Percentiles rank a stretch among this genome's conserved stretches.
These are phyloP conservation scores for Chaetoscypha palmicola DNA, from an alignment of 2,329 filamentous ascomycete genomes.

Conservation along the genomic window DNA sequence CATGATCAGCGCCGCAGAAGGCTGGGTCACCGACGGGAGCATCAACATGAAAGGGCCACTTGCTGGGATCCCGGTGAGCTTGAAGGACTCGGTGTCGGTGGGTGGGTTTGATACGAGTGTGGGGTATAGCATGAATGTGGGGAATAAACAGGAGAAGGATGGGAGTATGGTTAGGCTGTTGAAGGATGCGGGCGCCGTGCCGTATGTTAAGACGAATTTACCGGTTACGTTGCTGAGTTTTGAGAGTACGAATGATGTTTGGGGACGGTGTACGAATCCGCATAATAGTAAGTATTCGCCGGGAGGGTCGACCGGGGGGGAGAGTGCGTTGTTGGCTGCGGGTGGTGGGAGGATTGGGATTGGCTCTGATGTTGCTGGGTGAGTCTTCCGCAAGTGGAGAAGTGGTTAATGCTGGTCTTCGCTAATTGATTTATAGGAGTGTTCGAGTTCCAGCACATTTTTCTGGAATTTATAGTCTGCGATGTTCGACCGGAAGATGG, in stretches of 20 bases:
- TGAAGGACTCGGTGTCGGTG: slow-evolving; percentile 77
- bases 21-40: slow-evolving; percentile 53
- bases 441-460: slow-evolving; percentile 84
- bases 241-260: slow-evolving; percentile 52
- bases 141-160: slow-evolving; percentile 69
- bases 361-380: slow-evolving; percentile 46
- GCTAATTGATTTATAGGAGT: slow-evolving; percentile 57
- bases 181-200: slow-evolving; percentile 81
- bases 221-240: slow-evolving; percentile 58
- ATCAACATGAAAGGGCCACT: slow-evolving; percentile 74
- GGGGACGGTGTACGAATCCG: slow-evolving; percentile 77
- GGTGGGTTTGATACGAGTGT: slow-evolving; percentile 79
- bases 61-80: slow-evolving; percentile 76
- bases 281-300: slow-evolving; percentile 80
- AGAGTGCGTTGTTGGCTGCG: slow-evolving; percentile 73
- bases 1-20: slow-evolving; percentile 69
- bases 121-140: slow-evolving; percentile 67
- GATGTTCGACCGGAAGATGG: slow-evolving; percentile 86
- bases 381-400: neutral
- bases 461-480: slow-evolving; percentile 78
- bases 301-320: slow-evolving; percentile 68
- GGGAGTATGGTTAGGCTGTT: slow-evolving; percentile 68
- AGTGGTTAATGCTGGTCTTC: neutral
- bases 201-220: slow-evolving; percentile 88
- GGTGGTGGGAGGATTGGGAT: slow-evolving; percentile 79